These are phyloP conservation scores for Pseudogymnoascus sp. DNA, from an alignment of 2,329 filamentous ascomycete species.

Conservation along the genomic window DNA sequence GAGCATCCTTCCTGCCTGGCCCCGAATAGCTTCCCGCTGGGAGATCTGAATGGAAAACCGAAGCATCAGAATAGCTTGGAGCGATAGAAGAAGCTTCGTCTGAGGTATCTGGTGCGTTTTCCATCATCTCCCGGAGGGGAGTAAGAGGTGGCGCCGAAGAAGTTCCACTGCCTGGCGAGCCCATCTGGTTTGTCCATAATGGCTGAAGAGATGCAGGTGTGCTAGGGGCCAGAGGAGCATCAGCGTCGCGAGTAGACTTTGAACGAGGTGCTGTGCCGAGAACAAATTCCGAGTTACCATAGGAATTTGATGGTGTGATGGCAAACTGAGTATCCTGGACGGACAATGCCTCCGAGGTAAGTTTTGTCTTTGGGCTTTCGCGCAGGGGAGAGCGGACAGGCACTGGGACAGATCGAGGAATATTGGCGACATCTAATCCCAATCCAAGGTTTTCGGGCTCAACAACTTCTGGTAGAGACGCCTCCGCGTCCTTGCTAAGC, in stretches of 20 bases:
- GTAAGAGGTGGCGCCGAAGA: constrained; percentile 24
- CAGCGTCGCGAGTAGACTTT: constrained; percentile 10
- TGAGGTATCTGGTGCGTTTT: constrained; percentile 23
- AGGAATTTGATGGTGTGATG: neutral
- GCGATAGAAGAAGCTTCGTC: constrained; percentile 23
- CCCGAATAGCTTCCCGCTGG: neutral
- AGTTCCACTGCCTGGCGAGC: neutral
- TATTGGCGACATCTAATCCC: neutral
- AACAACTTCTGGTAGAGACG: neutral
- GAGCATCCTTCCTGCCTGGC: neutral
- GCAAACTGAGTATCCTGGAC: constrained; percentile 1
- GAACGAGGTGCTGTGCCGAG: constrained; percentile 21
- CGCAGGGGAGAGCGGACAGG: neutral
- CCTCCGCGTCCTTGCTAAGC: neutral
- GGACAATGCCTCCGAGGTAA: neutral
- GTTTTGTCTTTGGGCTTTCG: neutral
- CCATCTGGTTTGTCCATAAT: neutral
- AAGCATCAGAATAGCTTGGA: constrained; percentile 13
- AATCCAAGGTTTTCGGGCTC: neutral
- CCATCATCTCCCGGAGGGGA: constrained; percentile 27
- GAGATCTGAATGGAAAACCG: neutral
- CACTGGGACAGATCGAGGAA: neutral
- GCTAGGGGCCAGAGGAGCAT: neutral
- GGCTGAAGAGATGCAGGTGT: neutral
- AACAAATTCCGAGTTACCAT: constrained; percentile 15